Conservation (phyloP, 108 stramenopile genomes). For the Phaeodactylum tricornutum region DNA sequence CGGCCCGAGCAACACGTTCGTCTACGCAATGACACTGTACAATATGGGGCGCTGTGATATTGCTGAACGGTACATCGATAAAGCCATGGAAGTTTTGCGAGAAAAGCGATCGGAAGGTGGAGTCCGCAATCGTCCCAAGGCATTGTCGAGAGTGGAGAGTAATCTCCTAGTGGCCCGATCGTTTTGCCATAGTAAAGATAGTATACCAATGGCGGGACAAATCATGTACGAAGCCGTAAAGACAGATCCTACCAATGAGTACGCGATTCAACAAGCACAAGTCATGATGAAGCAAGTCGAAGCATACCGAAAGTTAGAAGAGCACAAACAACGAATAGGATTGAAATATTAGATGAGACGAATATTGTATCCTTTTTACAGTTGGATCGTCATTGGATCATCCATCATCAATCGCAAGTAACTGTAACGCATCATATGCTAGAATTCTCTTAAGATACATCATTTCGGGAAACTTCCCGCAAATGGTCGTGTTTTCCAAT, state of each 20-base stretch:
- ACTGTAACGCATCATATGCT: no score
- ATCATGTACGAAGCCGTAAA: constrained; percentile 27
- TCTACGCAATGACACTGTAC: constrained; percentile 46
- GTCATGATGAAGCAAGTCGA: constrained; percentile 16
- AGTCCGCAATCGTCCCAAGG: constrained; percentile 14
- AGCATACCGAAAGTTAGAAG: not conserved
- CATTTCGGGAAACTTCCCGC: no score
- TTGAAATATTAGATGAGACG: not conserved
- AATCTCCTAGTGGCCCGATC: constrained; percentile 38
- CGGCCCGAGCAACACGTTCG: constrained; percentile 39
- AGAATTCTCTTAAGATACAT: no score
- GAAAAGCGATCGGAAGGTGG: constrained; percentile 29
- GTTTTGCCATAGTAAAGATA: constrained; percentile 16
- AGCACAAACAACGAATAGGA: not conserved
- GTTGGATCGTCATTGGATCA: no score
- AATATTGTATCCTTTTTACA: no score
- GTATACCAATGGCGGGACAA: constrained; percentile 14
- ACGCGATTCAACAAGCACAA: constrained; percentile 25
- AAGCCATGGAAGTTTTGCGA: constrained; percentile 29
- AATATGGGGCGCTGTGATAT: constrained; percentile 28
- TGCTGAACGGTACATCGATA: constrained; percentile 22
- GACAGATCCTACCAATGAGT: constrained; percentile 29
- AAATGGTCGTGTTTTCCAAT: no score
- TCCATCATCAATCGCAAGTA: not conserved
- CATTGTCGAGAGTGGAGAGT: constrained; percentile 19